A percentile compares a stretch with the other conserved stretches of the same genome.
Evolutionary conservation across 768 basidiomycete genomes (phyloP).

Genomic region (Ramaria sp.): DNA sequence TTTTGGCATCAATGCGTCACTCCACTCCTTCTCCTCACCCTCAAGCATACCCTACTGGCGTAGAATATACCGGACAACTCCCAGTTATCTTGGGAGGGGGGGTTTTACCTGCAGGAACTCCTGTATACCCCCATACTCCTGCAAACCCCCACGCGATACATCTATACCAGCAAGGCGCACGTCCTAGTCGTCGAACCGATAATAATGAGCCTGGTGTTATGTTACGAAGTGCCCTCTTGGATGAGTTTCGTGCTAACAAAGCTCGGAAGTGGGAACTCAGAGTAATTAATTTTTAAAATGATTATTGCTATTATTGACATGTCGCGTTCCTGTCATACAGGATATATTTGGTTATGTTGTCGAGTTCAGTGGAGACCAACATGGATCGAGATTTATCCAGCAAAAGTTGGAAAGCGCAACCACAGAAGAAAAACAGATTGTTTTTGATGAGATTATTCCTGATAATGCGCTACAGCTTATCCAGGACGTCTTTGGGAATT

Average conservation of each 20-base stretch:
- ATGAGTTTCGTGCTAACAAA: conserved; percentile 79
- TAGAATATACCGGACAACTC: conserved; percentile 40
- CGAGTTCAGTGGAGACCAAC: conserved; percentile 91
- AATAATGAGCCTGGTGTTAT: conserved; percentile 23
- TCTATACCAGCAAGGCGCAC: conserved; percentile 28
- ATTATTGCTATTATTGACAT: neutral
- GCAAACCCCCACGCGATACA: conserved; percentile 18
- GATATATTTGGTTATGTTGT: conserved; percentile 78
- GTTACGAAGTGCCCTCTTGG: conserved; percentile 61
- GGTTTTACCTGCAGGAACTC: conserved; percentile 21
- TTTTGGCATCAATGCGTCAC: conserved; percentile 29
- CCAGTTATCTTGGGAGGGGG: conserved; percentile 27
- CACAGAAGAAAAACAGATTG: conserved; percentile 64
- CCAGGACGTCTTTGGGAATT: conserved; percentile 94
- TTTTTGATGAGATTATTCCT: conserved; percentile 86
- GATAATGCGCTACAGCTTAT: conserved; percentile 64
- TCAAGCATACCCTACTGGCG: conserved; percentile 30
- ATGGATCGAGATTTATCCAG: conserved; percentile 98
- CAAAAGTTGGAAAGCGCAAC: conserved; percentile 68
- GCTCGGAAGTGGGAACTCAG: conserved; percentile 70
- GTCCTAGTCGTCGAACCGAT: conserved; percentile 36
- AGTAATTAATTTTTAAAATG: conserved; percentile 32
- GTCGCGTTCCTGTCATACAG: conserved; percentile 27
- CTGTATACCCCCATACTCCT: conserved; percentile 33
- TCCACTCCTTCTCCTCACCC: conserved; percentile 32